Conservation (phyloP, 495 filamentous ascomycete genomes). For the Xylaria bambusicola region DNA sequence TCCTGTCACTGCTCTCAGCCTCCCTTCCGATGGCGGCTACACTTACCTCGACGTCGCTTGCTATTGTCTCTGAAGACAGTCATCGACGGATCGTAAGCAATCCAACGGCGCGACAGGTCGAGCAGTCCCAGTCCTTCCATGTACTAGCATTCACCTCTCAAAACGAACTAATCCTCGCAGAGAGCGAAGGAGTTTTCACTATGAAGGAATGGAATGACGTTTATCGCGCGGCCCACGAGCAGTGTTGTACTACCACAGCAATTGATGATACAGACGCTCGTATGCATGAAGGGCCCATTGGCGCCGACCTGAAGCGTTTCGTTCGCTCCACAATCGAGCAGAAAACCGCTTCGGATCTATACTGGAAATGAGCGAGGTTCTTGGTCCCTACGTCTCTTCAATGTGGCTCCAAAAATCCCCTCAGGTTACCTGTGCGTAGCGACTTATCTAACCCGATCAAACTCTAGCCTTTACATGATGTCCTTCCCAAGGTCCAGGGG, state of each 20-base stretch:
- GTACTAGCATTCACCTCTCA: slow-evolving; percentile 76
- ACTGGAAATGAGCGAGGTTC: slow-evolving; percentile 55
- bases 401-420: background rate
- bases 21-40: slow-evolving; percentile 73
- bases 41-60: slow-evolving; percentile 63
- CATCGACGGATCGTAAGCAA: slow-evolving; percentile 49
- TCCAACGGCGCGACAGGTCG: slow-evolving; percentile 57
- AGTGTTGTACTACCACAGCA: slow-evolving; percentile 57
- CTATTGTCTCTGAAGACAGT: slow-evolving; percentile 54
- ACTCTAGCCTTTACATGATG: background rate
- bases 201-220: slow-evolving; percentile 75
- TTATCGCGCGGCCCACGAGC: slow-evolving; percentile 61
- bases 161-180: slow-evolving; percentile 71
- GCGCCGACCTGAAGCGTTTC: slow-evolving; percentile 56
- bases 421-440: no score
- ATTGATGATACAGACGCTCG: slow-evolving; percentile 43
- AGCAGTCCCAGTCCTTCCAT: slow-evolving; percentile 67
- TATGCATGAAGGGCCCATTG: slow-evolving; percentile 43
- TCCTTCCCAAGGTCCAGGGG: background rate
- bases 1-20: slow-evolving; percentile 75
- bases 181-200: slow-evolving; percentile 80
- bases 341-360: slow-evolving; percentile 58
- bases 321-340: slow-evolving; percentile 64
- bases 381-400: background rate
- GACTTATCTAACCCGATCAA: background rate